A percentile compares a stretch with the other conserved stretches of the same genome.
Evolutionary conservation across 1,284 basidiomycete species (phyloP).

Genomic region (Microbotryum scabiosae): DNA sequence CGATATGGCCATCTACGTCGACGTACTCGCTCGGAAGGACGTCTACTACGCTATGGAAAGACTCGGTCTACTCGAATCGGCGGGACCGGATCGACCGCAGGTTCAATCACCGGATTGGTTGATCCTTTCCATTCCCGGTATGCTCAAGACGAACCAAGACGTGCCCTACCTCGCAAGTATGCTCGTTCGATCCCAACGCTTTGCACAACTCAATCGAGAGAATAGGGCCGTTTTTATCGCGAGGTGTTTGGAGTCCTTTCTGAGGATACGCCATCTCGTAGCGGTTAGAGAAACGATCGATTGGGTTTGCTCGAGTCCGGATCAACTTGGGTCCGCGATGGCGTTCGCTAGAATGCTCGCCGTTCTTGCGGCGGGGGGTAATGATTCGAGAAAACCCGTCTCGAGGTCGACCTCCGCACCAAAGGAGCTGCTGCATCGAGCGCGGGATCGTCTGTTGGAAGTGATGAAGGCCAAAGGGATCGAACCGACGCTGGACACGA

Average conservation of each 20-base stretch:
- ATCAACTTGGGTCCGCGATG: background rate
- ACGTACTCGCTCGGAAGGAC: slow-evolving; percentile 7
- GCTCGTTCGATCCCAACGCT: slow-evolving; percentile 9
- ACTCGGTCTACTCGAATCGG: slow-evolving; percentile 24
- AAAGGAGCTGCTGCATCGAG: background rate
- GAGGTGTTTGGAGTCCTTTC: slow-evolving; percentile 19
- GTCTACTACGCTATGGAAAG: slow-evolving; percentile 14
- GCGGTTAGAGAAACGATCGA: slow-evolving; percentile 24
- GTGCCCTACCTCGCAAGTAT: slow-evolving; percentile 25
- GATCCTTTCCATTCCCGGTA: slow-evolving; percentile 21
- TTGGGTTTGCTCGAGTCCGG: slow-evolving; percentile 8
- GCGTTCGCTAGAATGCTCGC: slow-evolving; percentile 13
- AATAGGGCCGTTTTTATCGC: slow-evolving; percentile 17
- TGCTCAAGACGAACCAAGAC: slow-evolving; percentile 10
- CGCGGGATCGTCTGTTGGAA: background rate
- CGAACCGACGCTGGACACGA: slow-evolving; percentile 3
- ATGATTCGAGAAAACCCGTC: background rate
- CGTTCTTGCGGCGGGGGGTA: slow-evolving; percentile 11
- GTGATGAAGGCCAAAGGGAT: slow-evolving; percentile 5
- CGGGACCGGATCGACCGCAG: background rate
- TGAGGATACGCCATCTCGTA: slow-evolving; percentile 22
- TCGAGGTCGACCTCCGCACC: slow-evolving; percentile 1
- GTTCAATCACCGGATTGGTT: slow-evolving; percentile 25
- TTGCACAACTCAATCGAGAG: slow-evolving; percentile 9
- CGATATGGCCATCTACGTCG: slow-evolving; percentile 14